Evolutionary conservation across 1,284 basidiomycete species (phyloP).

Genomic region (Microbotryum lychnidis-dioicae): DNA sequence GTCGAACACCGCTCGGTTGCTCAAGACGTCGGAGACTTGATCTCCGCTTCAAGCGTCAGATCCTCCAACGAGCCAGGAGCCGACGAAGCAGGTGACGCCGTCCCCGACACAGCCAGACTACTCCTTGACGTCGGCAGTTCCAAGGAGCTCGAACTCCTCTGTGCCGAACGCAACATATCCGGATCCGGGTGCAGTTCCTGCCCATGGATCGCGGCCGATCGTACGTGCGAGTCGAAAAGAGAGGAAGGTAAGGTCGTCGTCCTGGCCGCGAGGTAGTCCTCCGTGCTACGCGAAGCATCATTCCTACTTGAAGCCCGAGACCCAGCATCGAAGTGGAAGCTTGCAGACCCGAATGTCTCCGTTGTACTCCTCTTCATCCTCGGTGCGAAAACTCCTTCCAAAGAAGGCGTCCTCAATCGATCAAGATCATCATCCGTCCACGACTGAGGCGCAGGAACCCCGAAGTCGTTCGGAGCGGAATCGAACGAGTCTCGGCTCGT

Average conservation of each 20-base stretch:
- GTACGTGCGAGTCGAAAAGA: too few species aligned
- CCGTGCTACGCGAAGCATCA: not conserved
- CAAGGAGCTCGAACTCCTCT: too few species aligned
- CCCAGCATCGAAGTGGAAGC: not conserved
- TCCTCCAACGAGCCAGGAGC: too few species aligned
- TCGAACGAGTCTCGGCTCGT: constrained; percentile 27
- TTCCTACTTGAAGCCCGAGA: not conserved
- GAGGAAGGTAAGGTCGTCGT: not conserved
- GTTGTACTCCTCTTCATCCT: constrained; percentile 8
- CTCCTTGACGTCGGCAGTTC: too few species aligned
- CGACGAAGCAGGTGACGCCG: too few species aligned
- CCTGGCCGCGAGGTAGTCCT: constrained; percentile 18
- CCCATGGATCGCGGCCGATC: too few species aligned
- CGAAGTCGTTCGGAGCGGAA: constrained; percentile 4
- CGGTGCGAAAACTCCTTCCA: constrained; percentile 16
- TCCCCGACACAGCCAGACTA: too few species aligned
- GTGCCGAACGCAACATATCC: too few species aligned
- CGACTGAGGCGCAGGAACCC: constrained; percentile 5
- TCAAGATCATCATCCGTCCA: constrained; percentile 29
- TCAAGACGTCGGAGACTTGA: too few species aligned
- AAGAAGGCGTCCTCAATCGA: constrained; percentile 19
- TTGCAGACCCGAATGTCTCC: not conserved
- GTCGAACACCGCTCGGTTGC: too few species aligned
- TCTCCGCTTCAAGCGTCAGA: too few species aligned
- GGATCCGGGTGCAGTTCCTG: too few species aligned